Conservation (phyloP, 331 rosid species). For the Spiraea crenata region DNA sequence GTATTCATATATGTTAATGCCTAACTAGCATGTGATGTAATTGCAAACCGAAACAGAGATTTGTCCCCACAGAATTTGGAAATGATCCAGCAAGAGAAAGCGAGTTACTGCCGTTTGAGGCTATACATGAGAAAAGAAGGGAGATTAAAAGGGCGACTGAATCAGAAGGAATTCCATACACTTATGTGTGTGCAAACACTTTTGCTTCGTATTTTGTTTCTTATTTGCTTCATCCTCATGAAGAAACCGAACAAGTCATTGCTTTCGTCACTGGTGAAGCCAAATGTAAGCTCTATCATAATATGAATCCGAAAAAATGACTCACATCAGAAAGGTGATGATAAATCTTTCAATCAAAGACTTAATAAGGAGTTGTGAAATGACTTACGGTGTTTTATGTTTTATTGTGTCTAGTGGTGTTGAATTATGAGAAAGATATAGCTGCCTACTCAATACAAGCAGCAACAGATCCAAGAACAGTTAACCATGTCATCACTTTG, state of each 20-base stretch:
- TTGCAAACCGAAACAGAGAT: conserved; percentile 26
- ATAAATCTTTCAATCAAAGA: no score
- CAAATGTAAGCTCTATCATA: conserved; percentile 20
- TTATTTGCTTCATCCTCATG: conserved; percentile 35
- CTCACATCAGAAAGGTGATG: no score
- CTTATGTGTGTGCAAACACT: conserved; percentile 32
- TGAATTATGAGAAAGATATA: conserved; percentile 40
- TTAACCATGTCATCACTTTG: conserved; percentile 20
- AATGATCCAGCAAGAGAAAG: conserved; percentile 34
- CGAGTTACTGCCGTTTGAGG: conserved; percentile 39
- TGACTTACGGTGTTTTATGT: no score
- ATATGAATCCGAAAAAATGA: no score
- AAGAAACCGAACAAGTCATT: conserved; percentile 8
- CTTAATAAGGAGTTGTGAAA: no score
- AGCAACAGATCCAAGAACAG: conserved; percentile 35
- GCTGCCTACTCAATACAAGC: conserved; percentile 34
- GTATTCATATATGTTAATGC: no score
- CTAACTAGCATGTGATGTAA: background rate
- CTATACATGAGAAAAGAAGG: conserved; percentile 34
- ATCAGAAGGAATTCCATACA: conserved; percentile 37
- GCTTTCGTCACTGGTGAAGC: conserved; percentile 39
- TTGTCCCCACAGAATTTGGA: conserved; percentile 43
- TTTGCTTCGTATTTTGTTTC: conserved; percentile 34
- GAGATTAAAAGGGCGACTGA: conserved; percentile 44
- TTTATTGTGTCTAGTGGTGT: conserved; percentile 16